These are phyloP conservation scores for Orobanche coerulescens DNA, from an alignment of 257 asterid genomes.

Conservation along the genomic window DNA sequence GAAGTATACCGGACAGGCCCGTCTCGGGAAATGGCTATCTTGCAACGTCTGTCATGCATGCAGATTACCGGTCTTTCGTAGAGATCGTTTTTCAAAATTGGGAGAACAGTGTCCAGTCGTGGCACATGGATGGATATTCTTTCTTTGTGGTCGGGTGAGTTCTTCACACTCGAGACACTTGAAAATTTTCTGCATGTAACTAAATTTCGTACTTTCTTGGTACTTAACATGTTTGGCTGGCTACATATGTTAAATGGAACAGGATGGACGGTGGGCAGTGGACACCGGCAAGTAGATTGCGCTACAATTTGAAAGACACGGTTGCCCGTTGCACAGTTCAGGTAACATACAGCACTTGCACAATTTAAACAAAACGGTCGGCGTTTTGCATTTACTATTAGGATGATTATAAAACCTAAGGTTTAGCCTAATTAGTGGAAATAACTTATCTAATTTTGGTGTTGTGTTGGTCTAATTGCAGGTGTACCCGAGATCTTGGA, in stretches of 20 bases:
- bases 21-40: conserved; percentile 46
- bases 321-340: conserved; percentile 75
- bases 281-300: conserved; percentile 55
- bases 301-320: conserved; percentile 71
- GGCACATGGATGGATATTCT: conserved; percentile 85
- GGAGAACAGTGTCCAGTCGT: conserved; percentile 78
- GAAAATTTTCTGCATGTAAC: neutral
- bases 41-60: conserved; percentile 73
- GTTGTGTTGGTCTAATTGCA: conserved; percentile 22
- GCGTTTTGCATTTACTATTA: neutral
- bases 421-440: neutral
- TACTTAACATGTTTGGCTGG: neutral
- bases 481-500: conserved; percentile 91
- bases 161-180: neutral
- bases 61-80: conserved; percentile 49
- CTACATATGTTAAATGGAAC: conserved; percentile 22
- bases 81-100: conserved; percentile 88
- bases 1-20: conserved; percentile 66
- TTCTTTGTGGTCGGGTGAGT: conserved; percentile 93
- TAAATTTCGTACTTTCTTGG: neutral
- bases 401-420: too few relatives aligned
- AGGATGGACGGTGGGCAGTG: conserved; percentile 93
- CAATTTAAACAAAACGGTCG: neutral
- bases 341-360: conserved; percentile 33
- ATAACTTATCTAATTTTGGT: neutral